Evolutionary conservation across 2,329 filamentous ascomycete genomes (phyloP), one percentile per base, ranked within the genome.

Genomic region (Aspergillus pseudoglaucus): DNA sequence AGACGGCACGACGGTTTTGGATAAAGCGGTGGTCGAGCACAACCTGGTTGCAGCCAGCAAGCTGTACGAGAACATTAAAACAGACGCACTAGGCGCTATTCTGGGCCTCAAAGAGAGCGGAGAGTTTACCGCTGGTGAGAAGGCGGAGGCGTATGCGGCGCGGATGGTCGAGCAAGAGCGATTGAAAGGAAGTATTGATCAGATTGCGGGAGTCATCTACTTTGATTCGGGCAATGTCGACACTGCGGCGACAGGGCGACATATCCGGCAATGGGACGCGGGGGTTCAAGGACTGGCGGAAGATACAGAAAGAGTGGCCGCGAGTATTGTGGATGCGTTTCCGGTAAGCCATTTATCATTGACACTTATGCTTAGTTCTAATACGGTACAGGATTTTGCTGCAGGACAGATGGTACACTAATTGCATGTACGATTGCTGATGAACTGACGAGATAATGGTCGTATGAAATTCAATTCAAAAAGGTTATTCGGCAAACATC

Each of bases 131-230:
- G 71, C 70, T 49, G 82, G 81, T 0, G 87, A 87, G 45, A 86
- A 84, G 66, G 91, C 91, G 3, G 93, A 98, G 74, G 84, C 87
- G 49, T 96, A 93, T 46, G 93, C 91, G 10, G 90, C 91, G 4
- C 80, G 83, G 58, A 98, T 98, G 93, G 88, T 98, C 59, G 90
- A 97, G 74, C 90, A 96, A 68, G 90, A 88, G 8, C 83, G 93
- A 27, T 71, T 98, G 45, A 81, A 85, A 3, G 93, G 91, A 6
- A 83, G 85, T 48, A 97, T 98, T 61, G 91, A 98, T 69, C 93
- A 98, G 74, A 90, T 98, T 48, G 88, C 90, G 48, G 80, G 86
- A 12, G 74, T 90, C 9, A 90, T 98, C 50, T 90, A 84, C 73
- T 98, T 98, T 64, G 88, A 93, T 32, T 68, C 75, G 70, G 62